Evolutionary conservation across 768 basidiomycete species (phyloP).

Genomic region (Butyriboletus loyo): DNA sequence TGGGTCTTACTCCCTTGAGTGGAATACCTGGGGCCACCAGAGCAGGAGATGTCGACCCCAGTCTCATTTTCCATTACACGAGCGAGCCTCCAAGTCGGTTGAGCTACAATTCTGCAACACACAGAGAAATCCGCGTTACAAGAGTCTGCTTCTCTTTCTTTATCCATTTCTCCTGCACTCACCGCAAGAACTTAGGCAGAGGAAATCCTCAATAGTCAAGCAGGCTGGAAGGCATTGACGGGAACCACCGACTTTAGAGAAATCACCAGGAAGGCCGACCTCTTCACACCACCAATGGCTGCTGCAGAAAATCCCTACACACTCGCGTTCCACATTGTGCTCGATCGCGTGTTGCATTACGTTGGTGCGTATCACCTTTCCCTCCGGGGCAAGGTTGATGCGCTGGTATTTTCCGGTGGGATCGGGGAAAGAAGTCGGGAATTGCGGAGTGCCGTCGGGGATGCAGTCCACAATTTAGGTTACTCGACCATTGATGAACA

Average conservation of each 20-base stretch:
- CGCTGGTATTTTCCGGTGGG: conserved; percentile 82
- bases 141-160: conserved; percentile 28
- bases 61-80: conserved; percentile 79
- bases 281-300: conserved; percentile 16
- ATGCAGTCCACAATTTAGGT: conserved; percentile 58
- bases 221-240: conserved; percentile 75
- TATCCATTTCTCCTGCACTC: not conserved
- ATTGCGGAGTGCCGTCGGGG: conserved; percentile 57
- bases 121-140: conserved; percentile 52
- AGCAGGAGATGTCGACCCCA: conserved; percentile 79
- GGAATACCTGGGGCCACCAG: conserved; percentile 90
- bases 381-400: conserved; percentile 66
- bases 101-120: conserved; percentile 48
- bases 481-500: conserved; percentile 46
- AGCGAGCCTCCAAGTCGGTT: conserved; percentile 48
- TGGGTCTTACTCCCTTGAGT: conserved; percentile 89
- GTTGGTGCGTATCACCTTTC: conserved; percentile 76
- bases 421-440: conserved; percentile 76
- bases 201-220: conserved; percentile 68
- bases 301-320: conserved; percentile 37
- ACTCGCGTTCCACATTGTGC: conserved; percentile 76
- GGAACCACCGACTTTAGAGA: conserved; percentile 81
- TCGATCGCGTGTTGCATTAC: conserved; percentile 72
- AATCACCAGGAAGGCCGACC: conserved; percentile 49
- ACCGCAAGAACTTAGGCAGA: conserved; percentile 47